Base-by-base conservation (phyloP, 306 rosid species). In the Elaeagnus macrophylla region DNA sequence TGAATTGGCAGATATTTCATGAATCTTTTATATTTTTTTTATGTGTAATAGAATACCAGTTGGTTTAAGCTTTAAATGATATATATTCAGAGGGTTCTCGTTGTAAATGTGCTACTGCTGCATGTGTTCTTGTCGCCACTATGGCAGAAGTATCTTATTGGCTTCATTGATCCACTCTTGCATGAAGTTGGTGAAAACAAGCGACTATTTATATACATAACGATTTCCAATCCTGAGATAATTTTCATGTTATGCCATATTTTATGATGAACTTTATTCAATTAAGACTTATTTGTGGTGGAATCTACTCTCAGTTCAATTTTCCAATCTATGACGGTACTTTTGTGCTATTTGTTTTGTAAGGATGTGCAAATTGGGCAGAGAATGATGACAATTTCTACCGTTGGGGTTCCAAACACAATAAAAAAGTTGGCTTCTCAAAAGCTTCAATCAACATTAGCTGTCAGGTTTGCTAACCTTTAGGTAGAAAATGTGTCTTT, bases 381-480 rank as follows among this genome's bases (percentile, higher is more conserved):
- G 79, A 78, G 97, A 75, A 84, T 91, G 97, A 91, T 91, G 56
- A 91, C 97, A 62, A 84, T 91, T 53, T 86, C 96, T 58, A 91
- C 97, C 3, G 97, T 91, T 61, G 97, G 97, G 6, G 97, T 86
- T 75, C 97, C 97, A 49, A 91, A 91, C 75, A 86, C 97, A 40
- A 81, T 91, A 53, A 82, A 70, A 75, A 86, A 49, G 84, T 70
- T 91, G 70, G 97, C 97, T 64, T 70, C 97, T 62, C 89, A 84
- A 79, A 91, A 86, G 68, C 96, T 91, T 76, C 97, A 91, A 64
- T 91, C 97, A 43, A 86, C 97, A 39, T 69, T 91, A 82, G 97
- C 97, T 12, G 89, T 91, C 80, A 91, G 97, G 97, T 91, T 74
- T 59, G 19, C 52, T 12, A 44, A 63, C 39, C 46, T 39, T 19